Evolutionary conservation across 1,139 yeast species (phyloP).

Genomic region (Arxiozyma telluris): DNA sequence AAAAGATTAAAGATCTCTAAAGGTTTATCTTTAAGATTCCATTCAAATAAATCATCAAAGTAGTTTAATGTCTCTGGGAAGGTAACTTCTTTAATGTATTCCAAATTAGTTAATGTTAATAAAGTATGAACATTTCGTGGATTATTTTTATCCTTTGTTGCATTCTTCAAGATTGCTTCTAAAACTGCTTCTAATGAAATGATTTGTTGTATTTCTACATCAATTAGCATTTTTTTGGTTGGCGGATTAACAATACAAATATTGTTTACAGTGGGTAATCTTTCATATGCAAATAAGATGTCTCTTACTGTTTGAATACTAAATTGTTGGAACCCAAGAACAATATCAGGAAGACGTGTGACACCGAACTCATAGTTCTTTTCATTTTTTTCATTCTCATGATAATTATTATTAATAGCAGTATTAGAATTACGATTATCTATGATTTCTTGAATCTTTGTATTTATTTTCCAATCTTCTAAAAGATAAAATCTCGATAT

Average conservation of each 20-base stretch:
- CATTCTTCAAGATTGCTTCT: conserved; percentile 42
- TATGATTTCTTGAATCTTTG: conserved; percentile 11
- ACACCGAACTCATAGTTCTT: conserved; percentile 33
- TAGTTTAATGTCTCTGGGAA: conserved; percentile 41
- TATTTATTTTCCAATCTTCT: conserved; percentile 37
- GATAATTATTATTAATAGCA: neutral
- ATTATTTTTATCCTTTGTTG: conserved; percentile 33
- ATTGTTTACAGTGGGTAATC: conserved; percentile 34
- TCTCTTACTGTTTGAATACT: conserved; percentile 33
- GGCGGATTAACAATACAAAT: conserved; percentile 35
- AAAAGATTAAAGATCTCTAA: conserved; percentile 37
- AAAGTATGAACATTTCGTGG: conserved; percentile 34
- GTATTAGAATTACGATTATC: neutral
- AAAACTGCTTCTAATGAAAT: conserved; percentile 42
- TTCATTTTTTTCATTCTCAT: neutral
- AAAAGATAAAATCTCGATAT: conserved; percentile 36
- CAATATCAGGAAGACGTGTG: conserved; percentile 40
- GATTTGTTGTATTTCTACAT: conserved; percentile 42
- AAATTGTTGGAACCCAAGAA: conserved; percentile 35
- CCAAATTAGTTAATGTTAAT: conserved; percentile 44
- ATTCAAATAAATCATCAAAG: conserved; percentile 42
- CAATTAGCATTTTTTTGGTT: conserved; percentile 37
- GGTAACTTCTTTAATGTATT: conserved; percentile 36
- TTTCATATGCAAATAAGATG: conserved; percentile 28
- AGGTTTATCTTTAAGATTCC: conserved; percentile 34